A percentile compares a stretch with the other conserved stretches of the same genome.
Evolutionary conservation across 2,329 filamentous ascomycete species (phyloP).

Genomic region (Paraphaeosphaeria minitans): DNA sequence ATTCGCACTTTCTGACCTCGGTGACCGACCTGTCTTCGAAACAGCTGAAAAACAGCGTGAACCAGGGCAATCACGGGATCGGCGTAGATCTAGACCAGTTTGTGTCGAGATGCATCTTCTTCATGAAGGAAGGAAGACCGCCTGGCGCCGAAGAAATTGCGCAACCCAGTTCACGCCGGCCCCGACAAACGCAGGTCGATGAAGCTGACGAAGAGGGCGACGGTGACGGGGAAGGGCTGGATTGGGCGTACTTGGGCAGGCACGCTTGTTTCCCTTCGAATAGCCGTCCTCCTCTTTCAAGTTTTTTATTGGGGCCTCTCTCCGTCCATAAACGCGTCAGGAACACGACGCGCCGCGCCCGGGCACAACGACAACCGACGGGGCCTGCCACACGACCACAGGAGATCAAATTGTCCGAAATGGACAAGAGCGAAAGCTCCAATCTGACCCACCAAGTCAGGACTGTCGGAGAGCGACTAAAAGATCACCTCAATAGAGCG

Average conservation of each 20-base stretch:
- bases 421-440: slow-evolving; percentile 76
- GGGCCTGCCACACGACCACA: slow-evolving; percentile 74
- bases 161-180: slow-evolving; percentile 59
- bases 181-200: slow-evolving; percentile 49
- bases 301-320: slow-evolving; percentile 86
- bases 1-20: slow-evolving; percentile 82
- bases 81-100: slow-evolving; percentile 91
- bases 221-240: slow-evolving; percentile 72
- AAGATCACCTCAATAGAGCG: slow-evolving; percentile 43
- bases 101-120: slow-evolving; percentile 84
- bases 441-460: slow-evolving; percentile 79
- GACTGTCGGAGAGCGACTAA: slow-evolving; percentile 71
- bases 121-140: slow-evolving; percentile 72
- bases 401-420: slow-evolving; percentile 74
- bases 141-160: slow-evolving; percentile 53
- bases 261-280: slow-evolving; percentile 76
- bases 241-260: slow-evolving; percentile 82
- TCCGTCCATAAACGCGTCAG: slow-evolving; percentile 86
- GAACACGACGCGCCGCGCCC: slow-evolving; percentile 69
- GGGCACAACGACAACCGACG: slow-evolving; percentile 70
- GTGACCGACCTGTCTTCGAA: slow-evolving; percentile 81
- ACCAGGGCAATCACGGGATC: slow-evolving; percentile 70
- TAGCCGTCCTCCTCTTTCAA: slow-evolving; percentile 74
- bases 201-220: slow-evolving; percentile 67
- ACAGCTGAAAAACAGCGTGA: slow-evolving; percentile 73